These are phyloP conservation scores for Tolypocladium inflatum DNA, from an alignment of 2,329 filamentous ascomycete genomes.

Conservation along the genomic window DNA sequence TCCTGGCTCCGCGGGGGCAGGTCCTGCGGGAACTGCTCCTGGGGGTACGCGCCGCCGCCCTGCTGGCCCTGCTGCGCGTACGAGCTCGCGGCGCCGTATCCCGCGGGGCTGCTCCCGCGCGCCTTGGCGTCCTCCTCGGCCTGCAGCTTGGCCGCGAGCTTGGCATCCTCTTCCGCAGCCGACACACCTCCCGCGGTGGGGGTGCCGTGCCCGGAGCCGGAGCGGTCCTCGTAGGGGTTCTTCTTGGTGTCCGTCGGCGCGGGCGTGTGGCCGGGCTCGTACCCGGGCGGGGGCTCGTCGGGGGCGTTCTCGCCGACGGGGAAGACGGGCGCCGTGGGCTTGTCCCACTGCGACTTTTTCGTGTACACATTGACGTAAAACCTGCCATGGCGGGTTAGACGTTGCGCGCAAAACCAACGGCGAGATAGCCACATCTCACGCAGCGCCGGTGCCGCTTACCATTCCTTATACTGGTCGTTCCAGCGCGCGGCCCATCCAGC, in stretches of 20 bases:
- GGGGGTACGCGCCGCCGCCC: constrained; percentile 13
- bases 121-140: constrained; percentile 69
- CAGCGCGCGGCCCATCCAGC: constrained; percentile 74
- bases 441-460: constrained; percentile 29
- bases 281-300: constrained; percentile 58
- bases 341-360: constrained; percentile 86
- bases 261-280: constrained; percentile 36
- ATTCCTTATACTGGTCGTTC: constrained; percentile 84
- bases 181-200: constrained; percentile 21
- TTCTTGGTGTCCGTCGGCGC: constrained; percentile 48
- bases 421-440: neutral
- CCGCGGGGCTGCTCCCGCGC: constrained; percentile 16
- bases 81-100: constrained; percentile 17
- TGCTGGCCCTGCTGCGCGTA: constrained; percentile 14
- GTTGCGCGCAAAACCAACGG: constrained; percentile 9
- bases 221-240: constrained; percentile 56
- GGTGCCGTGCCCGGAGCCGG: constrained; percentile 7
- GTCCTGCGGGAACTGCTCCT: constrained; percentile 22
- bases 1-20: constrained; percentile 30
- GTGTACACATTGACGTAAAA: constrained; percentile 89
- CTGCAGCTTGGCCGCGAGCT: constrained; percentile 67
- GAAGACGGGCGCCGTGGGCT: constrained; percentile 60
- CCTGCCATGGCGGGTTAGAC: constrained; percentile 31
- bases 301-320: constrained; percentile 35
- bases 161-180: constrained; percentile 56